Evolutionary conservation across 2,329 filamentous ascomycete species (phyloP).

Genomic region (Alternaria metachromatica): DNA sequence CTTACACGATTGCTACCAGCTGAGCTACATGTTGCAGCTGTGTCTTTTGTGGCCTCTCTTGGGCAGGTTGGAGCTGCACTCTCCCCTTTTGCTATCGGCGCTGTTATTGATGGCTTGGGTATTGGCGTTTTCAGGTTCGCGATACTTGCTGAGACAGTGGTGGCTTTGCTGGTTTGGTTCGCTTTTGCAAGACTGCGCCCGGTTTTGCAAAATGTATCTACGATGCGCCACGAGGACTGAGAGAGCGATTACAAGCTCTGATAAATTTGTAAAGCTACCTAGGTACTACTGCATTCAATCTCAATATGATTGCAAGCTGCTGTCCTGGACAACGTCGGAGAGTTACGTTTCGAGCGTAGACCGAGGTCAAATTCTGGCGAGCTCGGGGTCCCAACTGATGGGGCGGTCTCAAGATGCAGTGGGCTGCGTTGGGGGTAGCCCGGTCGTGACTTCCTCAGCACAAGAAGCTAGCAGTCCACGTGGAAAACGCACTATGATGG

Average conservation of each 20-base stretch:
- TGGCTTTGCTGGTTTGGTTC: slow-evolving; percentile 34
- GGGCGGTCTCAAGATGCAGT: too few species aligned
- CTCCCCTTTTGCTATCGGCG: slow-evolving; percentile 54
- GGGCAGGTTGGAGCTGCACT: slow-evolving; percentile 55
- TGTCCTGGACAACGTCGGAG: not conserved
- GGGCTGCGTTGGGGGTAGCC: too few species aligned
- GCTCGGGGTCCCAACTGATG: too few species aligned
- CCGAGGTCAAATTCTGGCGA: too few species aligned
- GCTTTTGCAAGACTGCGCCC: slow-evolving; percentile 19
- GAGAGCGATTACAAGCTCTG: not conserved
- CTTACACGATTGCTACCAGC: slow-evolving; percentile 48
- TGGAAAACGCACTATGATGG: too few species aligned
- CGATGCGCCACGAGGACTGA: not conserved
- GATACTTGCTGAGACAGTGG: slow-evolving; percentile 27
- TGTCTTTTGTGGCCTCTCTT: slow-evolving; percentile 54
- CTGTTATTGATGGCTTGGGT: slow-evolving; percentile 48
- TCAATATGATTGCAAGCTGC: too few species aligned
- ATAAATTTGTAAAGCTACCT: not conserved
- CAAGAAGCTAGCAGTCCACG: too few species aligned
- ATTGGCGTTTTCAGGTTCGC: slow-evolving; percentile 49
- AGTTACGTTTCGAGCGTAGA: too few species aligned
- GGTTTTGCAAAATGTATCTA: not conserved
- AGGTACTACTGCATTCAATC: not conserved
- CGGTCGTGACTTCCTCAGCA: too few species aligned
- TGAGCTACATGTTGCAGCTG: slow-evolving; percentile 52